phyloP scores from a whole-genome alignment of 2,329 filamentous ascomycete species.

The Pestalotiopsis sp. region DNA sequence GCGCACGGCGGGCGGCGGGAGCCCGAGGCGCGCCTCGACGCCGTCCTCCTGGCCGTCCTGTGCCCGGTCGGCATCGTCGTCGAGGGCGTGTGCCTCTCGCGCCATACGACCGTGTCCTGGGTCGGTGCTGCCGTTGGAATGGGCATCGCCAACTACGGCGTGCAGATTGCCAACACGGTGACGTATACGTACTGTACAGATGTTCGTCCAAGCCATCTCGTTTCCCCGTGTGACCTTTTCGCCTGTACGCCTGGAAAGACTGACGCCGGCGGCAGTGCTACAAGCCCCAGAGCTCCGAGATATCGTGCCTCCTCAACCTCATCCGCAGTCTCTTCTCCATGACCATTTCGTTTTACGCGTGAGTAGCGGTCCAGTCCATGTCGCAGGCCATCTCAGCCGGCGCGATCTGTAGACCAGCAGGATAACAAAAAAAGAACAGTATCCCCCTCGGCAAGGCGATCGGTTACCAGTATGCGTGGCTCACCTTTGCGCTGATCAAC shows the following conservation, averaged over 20 bases:
- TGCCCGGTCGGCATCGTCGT: slow-evolving; percentile 27
- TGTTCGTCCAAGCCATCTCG: slow-evolving; percentile 5
- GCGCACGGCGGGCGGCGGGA: slow-evolving; percentile 23
- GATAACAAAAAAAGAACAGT: slow-evolving; percentile 1
- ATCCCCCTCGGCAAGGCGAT: slow-evolving; percentile 28
- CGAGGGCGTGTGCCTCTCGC: slow-evolving; percentile 28
- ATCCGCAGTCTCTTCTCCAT: slow-evolving; percentile 34
- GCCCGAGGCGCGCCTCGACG: slow-evolving; percentile 34
- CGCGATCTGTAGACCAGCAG: too few species aligned
- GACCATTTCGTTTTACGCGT: slow-evolving; percentile 33
- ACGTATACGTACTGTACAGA: slow-evolving; percentile 36
- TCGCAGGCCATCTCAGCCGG: too few species aligned
- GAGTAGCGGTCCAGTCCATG: neutral
- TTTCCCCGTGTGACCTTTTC: neutral
- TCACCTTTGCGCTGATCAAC: slow-evolving; percentile 28
- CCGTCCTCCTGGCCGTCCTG: slow-evolving; percentile 28
- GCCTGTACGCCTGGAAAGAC: neutral
- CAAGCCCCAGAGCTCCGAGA: slow-evolving; percentile 35
- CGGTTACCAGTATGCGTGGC: slow-evolving; percentile 30
- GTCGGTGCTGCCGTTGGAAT: slow-evolving; percentile 37
- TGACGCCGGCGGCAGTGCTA: slow-evolving; percentile 23
- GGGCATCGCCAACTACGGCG: slow-evolving; percentile 33
- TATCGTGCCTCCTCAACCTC: slow-evolving; percentile 33
- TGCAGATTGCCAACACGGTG: slow-evolving; percentile 36
- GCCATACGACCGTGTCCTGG: slow-evolving; percentile 28